These are phyloP conservation scores for Penicillium riverlandense DNA, from an alignment of 495 filamentous ascomycete genomes.

Conservation along the genomic window DNA sequence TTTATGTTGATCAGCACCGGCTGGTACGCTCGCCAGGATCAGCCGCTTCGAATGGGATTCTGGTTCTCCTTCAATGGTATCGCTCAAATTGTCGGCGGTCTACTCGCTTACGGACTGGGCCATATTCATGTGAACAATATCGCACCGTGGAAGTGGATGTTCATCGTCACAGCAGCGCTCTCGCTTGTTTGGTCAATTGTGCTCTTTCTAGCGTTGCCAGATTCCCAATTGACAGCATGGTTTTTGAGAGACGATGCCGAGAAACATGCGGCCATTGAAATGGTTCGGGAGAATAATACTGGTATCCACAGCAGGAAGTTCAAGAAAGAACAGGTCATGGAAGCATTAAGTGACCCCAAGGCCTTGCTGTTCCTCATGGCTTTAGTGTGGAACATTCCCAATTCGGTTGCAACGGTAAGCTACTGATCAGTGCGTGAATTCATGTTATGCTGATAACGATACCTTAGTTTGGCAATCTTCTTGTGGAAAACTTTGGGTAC, in stretches of 20 bases:
- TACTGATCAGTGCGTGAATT: no score
- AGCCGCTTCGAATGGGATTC: constrained; percentile 20
- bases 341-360: constrained; percentile 4
- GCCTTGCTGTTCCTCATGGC: constrained; percentile 5
- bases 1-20: constrained; percentile 23
- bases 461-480: no score
- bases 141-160: constrained; percentile 34
- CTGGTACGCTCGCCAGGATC: constrained; percentile 25
- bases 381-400: no score
- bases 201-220: neutral
- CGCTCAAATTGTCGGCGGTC: constrained; percentile 8
- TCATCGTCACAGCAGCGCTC: constrained; percentile 27
- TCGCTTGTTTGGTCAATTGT: constrained; percentile 25
- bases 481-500: no score
- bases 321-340: constrained; percentile 3
- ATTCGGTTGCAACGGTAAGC: no score
- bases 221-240: no score
- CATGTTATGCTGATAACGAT: no score
- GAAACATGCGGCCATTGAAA: no score
- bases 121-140: constrained; percentile 1
- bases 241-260: no score
- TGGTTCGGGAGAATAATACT: no score
- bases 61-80: constrained; percentile 16
- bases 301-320: neutral
- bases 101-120: constrained; percentile 8